A percentile compares a stretch with the other conserved stretches of the same genome.
These are phyloP conservation scores for Oryza glaberrima DNA, from an alignment of 176 grass and related monocot genomes.

Conservation along the genomic window DNA sequence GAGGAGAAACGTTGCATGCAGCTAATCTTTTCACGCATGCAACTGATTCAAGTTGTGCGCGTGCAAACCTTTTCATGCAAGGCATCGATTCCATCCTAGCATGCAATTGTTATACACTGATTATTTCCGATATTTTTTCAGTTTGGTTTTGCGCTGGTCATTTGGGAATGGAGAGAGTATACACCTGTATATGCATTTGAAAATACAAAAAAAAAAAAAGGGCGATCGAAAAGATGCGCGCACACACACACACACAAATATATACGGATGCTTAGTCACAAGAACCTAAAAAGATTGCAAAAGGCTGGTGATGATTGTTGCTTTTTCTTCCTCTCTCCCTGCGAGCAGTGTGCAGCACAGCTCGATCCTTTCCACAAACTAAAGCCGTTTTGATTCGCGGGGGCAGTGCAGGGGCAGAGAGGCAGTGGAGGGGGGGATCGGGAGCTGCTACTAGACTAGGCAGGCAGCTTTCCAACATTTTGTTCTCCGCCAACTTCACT, in stretches of 20 bases:
- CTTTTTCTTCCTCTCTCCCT: conserved; percentile 28
- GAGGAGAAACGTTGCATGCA: too few relatives aligned
- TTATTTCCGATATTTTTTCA: too few relatives aligned
- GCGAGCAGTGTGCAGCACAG: conserved; percentile 3
- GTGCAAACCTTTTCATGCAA: too few relatives aligned
- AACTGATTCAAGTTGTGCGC: too few relatives aligned
- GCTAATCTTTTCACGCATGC: too few relatives aligned
- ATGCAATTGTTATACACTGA: too few relatives aligned
- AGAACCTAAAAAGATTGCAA: conserved; percentile 39
- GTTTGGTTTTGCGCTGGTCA: too few relatives aligned
- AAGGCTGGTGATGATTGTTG: conserved; percentile 46
- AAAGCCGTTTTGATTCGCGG: conserved; percentile 59
- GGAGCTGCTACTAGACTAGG: neutral
- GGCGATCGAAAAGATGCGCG: too few relatives aligned
- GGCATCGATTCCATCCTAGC: too few relatives aligned
- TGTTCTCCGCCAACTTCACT: conserved; percentile 28
- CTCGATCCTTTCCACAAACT: conserved; percentile 34
- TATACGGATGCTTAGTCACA: neutral
- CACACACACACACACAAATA: too few relatives aligned
- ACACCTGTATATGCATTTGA: neutral
- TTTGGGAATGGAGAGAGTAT: too few relatives aligned
- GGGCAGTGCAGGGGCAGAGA: neutral
- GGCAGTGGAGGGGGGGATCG: neutral
- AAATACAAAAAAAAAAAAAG: neutral
- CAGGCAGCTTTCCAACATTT: conserved; percentile 47